Percentiles rank a stretch among this genome's conserved stretches.
These are phyloP conservation scores for Haematococcus lacustris DNA, from an alignment of 139 green algal species.

Conservation along the genomic window DNA sequence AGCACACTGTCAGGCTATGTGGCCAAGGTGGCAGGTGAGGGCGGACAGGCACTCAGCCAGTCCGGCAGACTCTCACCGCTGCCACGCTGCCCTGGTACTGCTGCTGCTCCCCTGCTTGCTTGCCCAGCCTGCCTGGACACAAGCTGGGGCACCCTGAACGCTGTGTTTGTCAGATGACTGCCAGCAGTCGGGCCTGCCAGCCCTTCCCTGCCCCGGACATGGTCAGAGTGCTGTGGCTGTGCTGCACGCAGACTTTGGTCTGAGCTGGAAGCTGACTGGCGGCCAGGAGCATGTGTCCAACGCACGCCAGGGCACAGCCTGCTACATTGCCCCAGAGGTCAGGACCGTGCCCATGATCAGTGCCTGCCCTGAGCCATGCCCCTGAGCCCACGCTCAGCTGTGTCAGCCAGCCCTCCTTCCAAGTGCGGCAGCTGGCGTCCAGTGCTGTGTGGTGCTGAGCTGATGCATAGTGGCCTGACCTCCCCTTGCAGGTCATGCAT, in stretches of 20 bases:
- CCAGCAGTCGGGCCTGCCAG: no score
- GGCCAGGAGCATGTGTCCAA: conserved; percentile 34
- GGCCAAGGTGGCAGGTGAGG: not conserved
- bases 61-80: no score
- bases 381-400: not conserved
- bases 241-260: conserved; percentile 28
- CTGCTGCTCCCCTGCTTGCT: no score
- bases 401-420: no score
- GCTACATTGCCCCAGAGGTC: conserved; percentile 21
- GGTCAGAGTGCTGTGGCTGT: not conserved
- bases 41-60: no score
- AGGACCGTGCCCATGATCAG: not conserved
- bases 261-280: conserved; percentile 24
- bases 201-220: conserved; percentile 13
- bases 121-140: no score
- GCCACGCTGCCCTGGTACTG: no score
- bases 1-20: not conserved
- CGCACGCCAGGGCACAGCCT: conserved; percentile 12
- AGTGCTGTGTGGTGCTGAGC: not conserved
- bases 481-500: conserved; percentile 1
- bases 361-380: no score
- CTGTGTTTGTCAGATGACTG: no score
- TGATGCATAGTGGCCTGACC: not conserved
- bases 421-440: no score
- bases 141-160: no score